A percentile compares a stretch with the other conserved stretches of the same genome.
These are phyloP conservation scores for Candida odintsovae DNA, from an alignment of 805 yeast genomes.

Conservation along the genomic window DNA sequence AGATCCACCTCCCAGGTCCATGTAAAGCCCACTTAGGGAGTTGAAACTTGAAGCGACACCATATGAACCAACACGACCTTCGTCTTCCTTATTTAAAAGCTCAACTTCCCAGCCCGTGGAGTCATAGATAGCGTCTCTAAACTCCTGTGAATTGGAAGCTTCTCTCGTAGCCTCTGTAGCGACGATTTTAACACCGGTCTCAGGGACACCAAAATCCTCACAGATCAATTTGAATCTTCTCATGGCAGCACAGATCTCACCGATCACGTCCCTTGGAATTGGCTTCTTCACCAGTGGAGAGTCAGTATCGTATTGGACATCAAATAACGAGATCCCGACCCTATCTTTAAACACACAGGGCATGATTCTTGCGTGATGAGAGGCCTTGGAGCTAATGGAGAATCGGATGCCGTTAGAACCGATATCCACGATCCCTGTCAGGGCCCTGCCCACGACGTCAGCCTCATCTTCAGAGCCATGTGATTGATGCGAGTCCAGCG, in stretches of 20 bases:
- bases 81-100: slow-evolving; percentile 54
- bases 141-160: slow-evolving; percentile 57
- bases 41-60: slow-evolving; percentile 74
- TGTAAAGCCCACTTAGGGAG: slow-evolving; percentile 57
- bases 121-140: slow-evolving; percentile 48
- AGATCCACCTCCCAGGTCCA: slow-evolving; percentile 73
- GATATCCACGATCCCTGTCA: slow-evolving; percentile 66
- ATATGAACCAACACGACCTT: slow-evolving; percentile 61
- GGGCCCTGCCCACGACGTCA: slow-evolving; percentile 49
- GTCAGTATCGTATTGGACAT: slow-evolving; percentile 43
- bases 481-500: background rate
- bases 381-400: slow-evolving; percentile 62
- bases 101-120: slow-evolving; percentile 64
- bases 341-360: slow-evolving; percentile 76
- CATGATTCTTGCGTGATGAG: slow-evolving; percentile 68
- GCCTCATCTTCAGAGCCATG: slow-evolving; percentile 38
- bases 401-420: slow-evolving; percentile 75
- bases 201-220: slow-evolving; percentile 66
- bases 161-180: slow-evolving; percentile 74
- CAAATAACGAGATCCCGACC: slow-evolving; percentile 63
- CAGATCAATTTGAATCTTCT: slow-evolving; percentile 64
- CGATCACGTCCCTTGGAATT: slow-evolving; percentile 50
- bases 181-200: slow-evolving; percentile 54
- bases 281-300: slow-evolving; percentile 38
- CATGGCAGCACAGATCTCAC: slow-evolving; percentile 58